phyloP scores from a whole-genome alignment of 2,329 filamentous ascomycete genomes.

The Cercospora zeina region DNA sequence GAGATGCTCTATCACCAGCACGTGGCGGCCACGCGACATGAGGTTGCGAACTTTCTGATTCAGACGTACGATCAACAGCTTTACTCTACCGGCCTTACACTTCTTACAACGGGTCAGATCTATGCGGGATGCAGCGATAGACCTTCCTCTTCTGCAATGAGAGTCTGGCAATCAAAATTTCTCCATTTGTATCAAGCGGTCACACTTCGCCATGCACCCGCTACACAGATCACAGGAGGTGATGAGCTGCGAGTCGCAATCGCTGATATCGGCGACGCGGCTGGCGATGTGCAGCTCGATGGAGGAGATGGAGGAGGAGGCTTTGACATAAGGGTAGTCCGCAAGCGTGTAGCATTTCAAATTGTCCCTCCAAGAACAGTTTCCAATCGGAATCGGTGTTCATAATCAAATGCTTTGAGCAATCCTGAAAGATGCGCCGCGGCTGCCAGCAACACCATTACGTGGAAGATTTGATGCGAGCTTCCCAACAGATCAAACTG shows the following conservation, averaged over 20 bases:
- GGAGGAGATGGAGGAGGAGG: neutral
- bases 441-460: conserved; percentile 81
- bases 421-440: conserved; percentile 78
- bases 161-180: too few relatives aligned
- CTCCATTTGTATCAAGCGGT: too few relatives aligned
- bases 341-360: neutral
- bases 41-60: neutral
- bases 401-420: conserved; percentile 80
- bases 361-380: neutral
- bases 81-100: neutral
- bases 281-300: neutral
- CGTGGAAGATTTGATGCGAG: conserved; percentile 95
- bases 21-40: conserved; percentile 1
- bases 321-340: neutral
- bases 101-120: neutral
- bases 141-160: neutral
- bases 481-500: conserved; percentile 87
- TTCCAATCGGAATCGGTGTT: conserved; percentile 54
- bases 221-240: neutral
- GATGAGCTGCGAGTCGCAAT: neutral
- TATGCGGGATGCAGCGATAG: neutral
- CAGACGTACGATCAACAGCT: neutral
- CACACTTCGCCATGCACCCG: neutral
- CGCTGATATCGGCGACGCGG: too few relatives aligned
- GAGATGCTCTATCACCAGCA: neutral